phyloP scores from a whole-genome alignment of 164 flowering plant genomes.

The Hamamelis virginiana region DNA sequence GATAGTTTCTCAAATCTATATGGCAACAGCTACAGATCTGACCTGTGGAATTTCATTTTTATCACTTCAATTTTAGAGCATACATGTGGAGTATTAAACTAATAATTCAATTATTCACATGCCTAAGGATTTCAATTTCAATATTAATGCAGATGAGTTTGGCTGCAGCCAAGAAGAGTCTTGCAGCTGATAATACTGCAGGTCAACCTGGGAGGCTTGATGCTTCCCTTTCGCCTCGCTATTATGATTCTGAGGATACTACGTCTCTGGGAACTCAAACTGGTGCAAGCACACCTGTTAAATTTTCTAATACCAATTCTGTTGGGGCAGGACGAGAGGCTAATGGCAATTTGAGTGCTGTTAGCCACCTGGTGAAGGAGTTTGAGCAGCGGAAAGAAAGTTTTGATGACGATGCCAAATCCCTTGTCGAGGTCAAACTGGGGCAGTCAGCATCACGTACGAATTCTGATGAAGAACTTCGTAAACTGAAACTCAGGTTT shows the following conservation, averaged over 20 bases:
- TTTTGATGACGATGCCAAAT: conserved; percentile 69
- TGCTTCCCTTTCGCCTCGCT: conserved; percentile 35
- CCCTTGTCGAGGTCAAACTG: conserved; percentile 46
- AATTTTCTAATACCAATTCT: conserved; percentile 19
- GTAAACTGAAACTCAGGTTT: conserved; percentile 60
- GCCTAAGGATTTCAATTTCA: background rate
- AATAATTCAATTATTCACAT: no score
- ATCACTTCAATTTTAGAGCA: background rate
- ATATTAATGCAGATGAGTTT: conserved; percentile 61
- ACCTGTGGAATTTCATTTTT: no score
- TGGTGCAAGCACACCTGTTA: conserved; percentile 52
- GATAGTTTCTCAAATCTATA: no score
- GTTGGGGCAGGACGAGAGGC: conserved; percentile 33
- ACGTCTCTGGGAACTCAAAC: conserved; percentile 52
- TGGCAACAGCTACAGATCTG: no score
- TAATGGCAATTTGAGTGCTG: conserved; percentile 35
- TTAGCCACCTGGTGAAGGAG: conserved; percentile 54
- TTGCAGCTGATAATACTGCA: conserved; percentile 36
- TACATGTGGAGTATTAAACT: background rate
- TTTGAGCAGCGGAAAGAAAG: conserved; percentile 60
- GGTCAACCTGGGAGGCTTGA: conserved; percentile 50
- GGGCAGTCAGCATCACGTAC: conserved; percentile 26
- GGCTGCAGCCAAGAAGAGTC: conserved; percentile 68
- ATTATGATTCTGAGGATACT: conserved; percentile 66
- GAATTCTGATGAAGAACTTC: conserved; percentile 58